Base-by-base conservation (phyloP, 2,329 filamentous ascomycete species). In the Fusarium guadeloupense region DNA sequence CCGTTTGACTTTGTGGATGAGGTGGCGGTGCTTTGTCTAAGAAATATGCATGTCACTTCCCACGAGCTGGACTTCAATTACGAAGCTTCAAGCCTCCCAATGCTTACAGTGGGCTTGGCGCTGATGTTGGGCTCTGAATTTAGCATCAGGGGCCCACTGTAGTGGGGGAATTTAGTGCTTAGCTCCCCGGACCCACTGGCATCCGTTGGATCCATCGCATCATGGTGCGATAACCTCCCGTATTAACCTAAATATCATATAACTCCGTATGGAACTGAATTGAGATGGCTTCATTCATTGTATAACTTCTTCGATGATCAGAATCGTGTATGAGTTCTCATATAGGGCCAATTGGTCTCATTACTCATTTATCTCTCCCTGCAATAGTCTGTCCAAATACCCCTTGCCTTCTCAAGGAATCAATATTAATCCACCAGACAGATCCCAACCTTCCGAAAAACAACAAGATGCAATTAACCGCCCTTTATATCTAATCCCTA, bases 101-200 rank as follows among this genome's bases (percentile, higher is more conserved):
- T 41, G 33, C 34, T 64, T 64, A 64, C 56, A 61, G 51, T 41
- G 46, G 54, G 25, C 45, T 57, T 64, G 43, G 51, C 56, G 51
- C 60, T 61, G 42, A 34, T 62, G 39, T 21, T 30, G n/a, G 17
- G 42, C 33, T 30, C 56, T 64, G 46, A 23, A 50, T 65, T 65
- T 64, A 64, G 61, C 21, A 61, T 61, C 35, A 50, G 42, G 44
- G 34, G 44, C 28, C 44, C 38, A 28, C 37, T 43, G 20, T 35
- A 17, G 42, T 45, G 52, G 54, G n/a, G 33, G 49, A 26, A n/a
- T n/a, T 34, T 47, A 35, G 37, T 16, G n/a, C 42, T 16, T 25
- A 40, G 38, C 20, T 30, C 35, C 41, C 31, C 23, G 41, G n/a
- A 38, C 35, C 19, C 35, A 38, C 35, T 9, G 17, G 34, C 34